phyloP scores from a whole-genome alignment of 2,329 filamentous ascomycete genomes.

The Thielaviopsis euricoi region DNA sequence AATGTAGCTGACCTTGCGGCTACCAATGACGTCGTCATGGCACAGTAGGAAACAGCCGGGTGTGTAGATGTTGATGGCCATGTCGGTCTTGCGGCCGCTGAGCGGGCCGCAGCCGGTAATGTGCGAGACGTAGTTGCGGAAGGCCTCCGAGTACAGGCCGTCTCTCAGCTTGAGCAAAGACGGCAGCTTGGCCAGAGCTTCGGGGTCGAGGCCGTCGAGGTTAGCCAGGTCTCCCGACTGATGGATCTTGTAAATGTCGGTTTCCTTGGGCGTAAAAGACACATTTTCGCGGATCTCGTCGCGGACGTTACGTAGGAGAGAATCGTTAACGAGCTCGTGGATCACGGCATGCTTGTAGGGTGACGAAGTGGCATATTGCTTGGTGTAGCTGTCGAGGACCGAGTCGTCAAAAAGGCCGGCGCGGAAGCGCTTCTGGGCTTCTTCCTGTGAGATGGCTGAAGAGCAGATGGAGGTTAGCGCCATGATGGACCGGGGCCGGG shows the following conservation, averaged over 20 bases:
- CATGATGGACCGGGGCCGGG: neutral
- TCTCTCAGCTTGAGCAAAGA: slow-evolving; percentile 86
- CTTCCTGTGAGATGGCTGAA: slow-evolving; percentile 12
- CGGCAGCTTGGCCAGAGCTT: slow-evolving; percentile 69
- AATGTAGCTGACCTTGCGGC: slow-evolving; percentile 87
- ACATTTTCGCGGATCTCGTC: slow-evolving; percentile 80
- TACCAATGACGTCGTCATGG: slow-evolving; percentile 98
- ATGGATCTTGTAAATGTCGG: slow-evolving; percentile 98
- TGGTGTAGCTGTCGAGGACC: slow-evolving; percentile 41
- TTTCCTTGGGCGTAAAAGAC: slow-evolving; percentile 94
- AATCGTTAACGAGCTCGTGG: slow-evolving; percentile 58
- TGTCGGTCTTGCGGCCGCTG: slow-evolving; percentile 89
- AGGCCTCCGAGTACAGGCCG: slow-evolving; percentile 77
- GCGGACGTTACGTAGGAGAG: slow-evolving; percentile 71
- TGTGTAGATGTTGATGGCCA: slow-evolving; percentile 98
- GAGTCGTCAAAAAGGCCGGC: slow-evolving; percentile 46
- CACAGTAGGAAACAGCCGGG: slow-evolving; percentile 90
- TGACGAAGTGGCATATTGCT: slow-evolving; percentile 44
- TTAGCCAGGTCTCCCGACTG: slow-evolving; percentile 96
- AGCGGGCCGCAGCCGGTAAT: slow-evolving; percentile 77
- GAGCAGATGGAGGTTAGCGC: neutral
- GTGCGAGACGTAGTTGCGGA: slow-evolving; percentile 73
- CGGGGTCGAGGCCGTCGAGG: slow-evolving; percentile 80
- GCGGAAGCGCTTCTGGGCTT: slow-evolving; percentile 42
- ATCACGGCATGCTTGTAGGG: slow-evolving; percentile 93